These are phyloP conservation scores for Orbilia oligospora DNA, from an alignment of 2,329 filamentous ascomycete species.

Conservation along the genomic window DNA sequence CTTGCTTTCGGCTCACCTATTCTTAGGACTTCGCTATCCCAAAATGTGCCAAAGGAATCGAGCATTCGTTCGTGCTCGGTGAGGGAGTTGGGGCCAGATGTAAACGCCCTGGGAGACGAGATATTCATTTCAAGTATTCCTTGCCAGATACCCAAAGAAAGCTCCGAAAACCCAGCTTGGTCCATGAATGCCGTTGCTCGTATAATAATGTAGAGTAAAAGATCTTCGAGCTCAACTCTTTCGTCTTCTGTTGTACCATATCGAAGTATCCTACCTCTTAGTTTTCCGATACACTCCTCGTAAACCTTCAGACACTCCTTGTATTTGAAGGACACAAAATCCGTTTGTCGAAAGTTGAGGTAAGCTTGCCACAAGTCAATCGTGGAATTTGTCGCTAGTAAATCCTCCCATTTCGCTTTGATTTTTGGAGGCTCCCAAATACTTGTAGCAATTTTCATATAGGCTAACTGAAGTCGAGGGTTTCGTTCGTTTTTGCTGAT, in stretches of 20 bases:
- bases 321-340: constrained; percentile 77
- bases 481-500: constrained; percentile 72
- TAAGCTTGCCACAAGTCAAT: constrained; percentile 78
- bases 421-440: constrained; percentile 79
- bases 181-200: constrained; percentile 80
- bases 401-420: constrained; percentile 76
- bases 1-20: constrained; percentile 80
- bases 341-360: constrained; percentile 72
- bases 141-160: constrained; percentile 86
- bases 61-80: constrained; percentile 65
- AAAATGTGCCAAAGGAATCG: constrained; percentile 78
- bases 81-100: constrained; percentile 50
- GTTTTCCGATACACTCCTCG: constrained; percentile 71
- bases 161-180: constrained; percentile 83
- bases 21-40: constrained; percentile 85
- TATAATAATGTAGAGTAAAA: constrained; percentile 77
- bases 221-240: constrained; percentile 61
- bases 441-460: constrained; percentile 81
- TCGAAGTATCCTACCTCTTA: constrained; percentile 64
- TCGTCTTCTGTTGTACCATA: constrained; percentile 27
- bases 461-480: constrained; percentile 75
- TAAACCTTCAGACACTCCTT: constrained; percentile 76
- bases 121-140: constrained; percentile 81
- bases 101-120: constrained; percentile 70
- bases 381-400: constrained; percentile 72